Evolutionary conservation across 2,329 filamentous ascomycete species (phyloP).

Genomic region (Exophiala mesophila): DNA sequence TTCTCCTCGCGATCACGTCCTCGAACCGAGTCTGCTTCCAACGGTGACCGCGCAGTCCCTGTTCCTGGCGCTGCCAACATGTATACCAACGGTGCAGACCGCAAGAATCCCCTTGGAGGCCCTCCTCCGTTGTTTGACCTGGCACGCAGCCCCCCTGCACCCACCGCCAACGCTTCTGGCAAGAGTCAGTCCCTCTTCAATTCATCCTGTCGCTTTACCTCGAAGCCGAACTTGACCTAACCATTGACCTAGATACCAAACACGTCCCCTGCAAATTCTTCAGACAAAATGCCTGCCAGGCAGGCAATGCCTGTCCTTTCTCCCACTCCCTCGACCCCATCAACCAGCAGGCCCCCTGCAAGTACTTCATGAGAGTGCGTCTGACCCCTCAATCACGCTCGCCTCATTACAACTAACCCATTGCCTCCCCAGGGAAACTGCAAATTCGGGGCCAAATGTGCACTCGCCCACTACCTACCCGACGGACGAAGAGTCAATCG

Average conservation of each 20-base stretch:
- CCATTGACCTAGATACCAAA: slow-evolving; percentile 80
- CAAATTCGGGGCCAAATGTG: slow-evolving; percentile 98
- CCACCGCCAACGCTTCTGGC: slow-evolving; percentile 40
- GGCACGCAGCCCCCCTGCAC: slow-evolving; percentile 44
- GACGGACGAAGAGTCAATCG: slow-evolving; percentile 88
- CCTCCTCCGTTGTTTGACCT: slow-evolving; percentile 37
- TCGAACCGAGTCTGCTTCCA: slow-evolving; percentile 14
- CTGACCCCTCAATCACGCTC: slow-evolving; percentile 2
- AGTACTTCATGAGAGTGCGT: slow-evolving; percentile 94
- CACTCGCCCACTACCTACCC: slow-evolving; percentile 89
- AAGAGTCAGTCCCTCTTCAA: slow-evolving; percentile 34
- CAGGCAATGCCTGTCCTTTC: slow-evolving; percentile 92
- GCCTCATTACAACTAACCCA: slow-evolving; percentile 26
- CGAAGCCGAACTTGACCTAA: too few relatives aligned
- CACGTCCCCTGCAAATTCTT: slow-evolving; percentile 99
- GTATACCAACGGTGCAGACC: slow-evolving; percentile 17
- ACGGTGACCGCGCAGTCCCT: slow-evolving; percentile 19
- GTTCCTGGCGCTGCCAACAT: slow-evolving; percentile 11
- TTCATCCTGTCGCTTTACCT: too few relatives aligned
- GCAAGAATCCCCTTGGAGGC: slow-evolving; percentile 15
- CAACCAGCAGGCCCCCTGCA: slow-evolving; percentile 83
- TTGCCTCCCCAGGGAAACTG: slow-evolving; percentile 71
- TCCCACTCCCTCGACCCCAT: slow-evolving; percentile 84
- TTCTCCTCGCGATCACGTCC: slow-evolving; percentile 12
- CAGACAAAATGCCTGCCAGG: slow-evolving; percentile 90